Evolutionary conservation across 1,284 basidiomycete species (phyloP).

Genomic region (Ceratobasidium sp.): DNA sequence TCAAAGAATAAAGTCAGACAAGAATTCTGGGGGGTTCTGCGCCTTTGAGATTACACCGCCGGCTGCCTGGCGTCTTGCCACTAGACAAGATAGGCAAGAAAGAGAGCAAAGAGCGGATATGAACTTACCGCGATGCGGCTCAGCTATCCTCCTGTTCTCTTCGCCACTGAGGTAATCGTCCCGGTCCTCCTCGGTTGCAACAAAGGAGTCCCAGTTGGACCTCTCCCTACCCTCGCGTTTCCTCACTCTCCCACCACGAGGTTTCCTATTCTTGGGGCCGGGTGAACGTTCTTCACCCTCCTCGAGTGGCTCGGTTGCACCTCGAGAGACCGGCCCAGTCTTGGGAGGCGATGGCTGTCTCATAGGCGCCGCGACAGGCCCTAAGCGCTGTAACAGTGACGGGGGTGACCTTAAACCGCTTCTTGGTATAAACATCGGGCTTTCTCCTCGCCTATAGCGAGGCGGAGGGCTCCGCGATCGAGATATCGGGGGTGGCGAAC

Average conservation of each 20-base stretch:
- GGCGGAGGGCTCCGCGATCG: slow-evolving; percentile 21
- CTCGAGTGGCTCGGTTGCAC: slow-evolving; percentile 24
- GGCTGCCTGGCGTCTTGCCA: not conserved
- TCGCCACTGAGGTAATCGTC: slow-evolving; percentile 21
- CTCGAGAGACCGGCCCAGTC: slow-evolving; percentile 11
- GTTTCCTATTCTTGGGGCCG: slow-evolving; percentile 1
- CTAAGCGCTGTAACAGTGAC: slow-evolving; percentile 22
- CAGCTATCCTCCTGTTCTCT: not conserved
- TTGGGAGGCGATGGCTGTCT: slow-evolving; percentile 10
- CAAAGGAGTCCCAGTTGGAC: slow-evolving; percentile 31
- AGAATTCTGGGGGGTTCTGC: not conserved
- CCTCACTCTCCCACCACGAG: slow-evolving; percentile 23
- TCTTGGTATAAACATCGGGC: slow-evolving; percentile 30
- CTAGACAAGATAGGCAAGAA: not conserved
- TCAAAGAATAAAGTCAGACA: slow-evolving; percentile 12
- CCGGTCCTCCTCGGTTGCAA: slow-evolving; percentile 14
- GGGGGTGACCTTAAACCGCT: slow-evolving; percentile 29
- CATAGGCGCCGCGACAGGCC: slow-evolving; percentile 27
- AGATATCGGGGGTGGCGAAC: slow-evolving; percentile 16
- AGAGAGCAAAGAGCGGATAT: not conserved
- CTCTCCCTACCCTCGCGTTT: slow-evolving; percentile 3
- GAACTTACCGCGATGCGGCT: slow-evolving; percentile 14
- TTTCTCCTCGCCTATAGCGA: slow-evolving; percentile 25
- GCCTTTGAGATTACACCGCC: not conserved
- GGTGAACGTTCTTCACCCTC: slow-evolving; percentile 36